Percentiles rank a stretch among this genome's conserved stretches.
These are phyloP conservation scores for Anaeromyces robustus DNA, from an alignment of 192 early-diverging fungal species.

Conservation along the genomic window DNA sequence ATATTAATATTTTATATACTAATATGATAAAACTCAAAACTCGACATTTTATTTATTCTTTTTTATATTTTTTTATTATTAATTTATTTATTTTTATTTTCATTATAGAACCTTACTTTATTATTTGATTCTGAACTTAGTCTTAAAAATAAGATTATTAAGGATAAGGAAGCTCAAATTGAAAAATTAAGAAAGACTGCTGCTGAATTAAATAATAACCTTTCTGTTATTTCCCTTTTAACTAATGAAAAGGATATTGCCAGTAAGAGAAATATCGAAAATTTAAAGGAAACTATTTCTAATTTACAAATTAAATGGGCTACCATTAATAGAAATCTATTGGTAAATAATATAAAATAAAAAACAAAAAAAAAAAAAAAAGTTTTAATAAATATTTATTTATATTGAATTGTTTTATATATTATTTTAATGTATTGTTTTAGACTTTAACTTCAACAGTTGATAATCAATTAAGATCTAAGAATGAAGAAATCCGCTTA, in stretches of 20 bases:
- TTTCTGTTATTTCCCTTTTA: background rate
- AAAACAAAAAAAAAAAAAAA: background rate
- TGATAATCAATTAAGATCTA: background rate
- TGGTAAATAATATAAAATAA: background rate
- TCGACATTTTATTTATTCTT: too few relatives aligned
- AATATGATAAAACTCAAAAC: too few relatives aligned
- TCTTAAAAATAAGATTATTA: background rate
- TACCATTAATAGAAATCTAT: background rate
- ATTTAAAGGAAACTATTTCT: background rate
- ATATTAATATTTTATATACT: too few relatives aligned
- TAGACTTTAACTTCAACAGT: background rate
- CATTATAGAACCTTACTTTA: background rate
- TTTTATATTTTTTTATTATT: background rate
- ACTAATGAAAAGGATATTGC: background rate
- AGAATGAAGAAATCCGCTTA: background rate
- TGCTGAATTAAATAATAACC: background rate
- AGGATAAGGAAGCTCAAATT: background rate
- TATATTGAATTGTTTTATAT: background rate
- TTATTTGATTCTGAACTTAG: background rate
- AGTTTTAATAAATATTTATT: background rate
- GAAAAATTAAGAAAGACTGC: background rate
- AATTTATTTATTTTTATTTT: background rate
- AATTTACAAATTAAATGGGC: background rate
- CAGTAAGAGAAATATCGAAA: background rate
- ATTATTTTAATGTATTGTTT: background rate